Conservation (phyloP, 1,284 basidiomycete genomes). For the Leccinum angustisporum region DNA sequence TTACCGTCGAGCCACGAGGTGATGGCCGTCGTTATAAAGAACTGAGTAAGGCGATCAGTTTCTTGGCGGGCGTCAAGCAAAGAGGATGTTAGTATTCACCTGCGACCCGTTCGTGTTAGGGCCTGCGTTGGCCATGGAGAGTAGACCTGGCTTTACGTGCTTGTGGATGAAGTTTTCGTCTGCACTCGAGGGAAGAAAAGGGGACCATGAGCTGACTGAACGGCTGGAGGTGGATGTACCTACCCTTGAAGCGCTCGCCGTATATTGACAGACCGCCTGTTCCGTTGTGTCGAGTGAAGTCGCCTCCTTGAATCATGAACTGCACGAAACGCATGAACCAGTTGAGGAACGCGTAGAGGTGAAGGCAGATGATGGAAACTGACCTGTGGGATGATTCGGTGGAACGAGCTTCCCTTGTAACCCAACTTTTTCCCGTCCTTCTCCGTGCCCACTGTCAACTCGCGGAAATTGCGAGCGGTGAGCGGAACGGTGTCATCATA, state of each 20-base stretch:
- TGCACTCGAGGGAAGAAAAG: conserved; percentile 22
- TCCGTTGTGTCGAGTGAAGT: conserved; percentile 73
- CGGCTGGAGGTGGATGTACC: conserved; percentile 19
- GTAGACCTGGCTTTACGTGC: conserved; percentile 78
- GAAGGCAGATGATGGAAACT: background rate
- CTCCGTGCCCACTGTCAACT: conserved; percentile 73
- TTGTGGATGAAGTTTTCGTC: conserved; percentile 87
- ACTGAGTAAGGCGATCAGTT: conserved; percentile 40
- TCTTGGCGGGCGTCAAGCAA: background rate
- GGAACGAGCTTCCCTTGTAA: conserved; percentile 71
- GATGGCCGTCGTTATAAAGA: conserved; percentile 86
- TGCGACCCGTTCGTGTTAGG: conserved; percentile 74
- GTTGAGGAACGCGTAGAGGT: background rate
- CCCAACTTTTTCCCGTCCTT: conserved; percentile 54
- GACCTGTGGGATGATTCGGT: conserved; percentile 77
- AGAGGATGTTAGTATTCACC: conserved; percentile 32
- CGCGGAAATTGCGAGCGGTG: conserved; percentile 81
- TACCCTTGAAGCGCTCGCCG: conserved; percentile 75
- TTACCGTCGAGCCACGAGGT: conserved; percentile 78
- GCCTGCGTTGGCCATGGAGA: conserved; percentile 90
- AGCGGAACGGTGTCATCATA: conserved; percentile 68
- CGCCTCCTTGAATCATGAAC: conserved; percentile 88
- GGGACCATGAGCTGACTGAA: background rate
- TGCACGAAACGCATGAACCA: conserved; percentile 24
- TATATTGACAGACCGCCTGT: conserved; percentile 93